Evolutionary conservation across 2,329 filamentous ascomycete genomes (phyloP).

Genomic region (Xenosphaeropsis pyriputrescens): DNA sequence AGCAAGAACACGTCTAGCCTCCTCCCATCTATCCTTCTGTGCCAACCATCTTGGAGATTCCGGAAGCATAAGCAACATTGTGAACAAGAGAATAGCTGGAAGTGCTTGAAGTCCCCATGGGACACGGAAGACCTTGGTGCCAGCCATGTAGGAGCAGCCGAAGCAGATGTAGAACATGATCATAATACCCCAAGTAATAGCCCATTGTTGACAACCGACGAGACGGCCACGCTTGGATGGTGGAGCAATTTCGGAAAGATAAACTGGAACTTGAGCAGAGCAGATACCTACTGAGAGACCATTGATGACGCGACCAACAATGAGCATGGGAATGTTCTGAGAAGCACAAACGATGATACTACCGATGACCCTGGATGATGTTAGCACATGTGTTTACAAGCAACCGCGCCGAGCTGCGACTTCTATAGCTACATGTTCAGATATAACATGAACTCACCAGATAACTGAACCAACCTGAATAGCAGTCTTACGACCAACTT

Average conservation of each 20-base stretch:
- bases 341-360: conserved; percentile 43
- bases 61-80: conserved; percentile 44
- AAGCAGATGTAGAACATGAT: conserved; percentile 59
- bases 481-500: conserved; percentile 30
- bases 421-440: background rate
- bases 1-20: conserved; percentile 22
- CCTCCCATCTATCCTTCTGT: conserved; percentile 44
- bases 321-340: conserved; percentile 38
- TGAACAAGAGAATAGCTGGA: conserved; percentile 39
- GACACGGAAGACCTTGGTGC: conserved; percentile 42
- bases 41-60: conserved; percentile 51
- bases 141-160: conserved; percentile 45
- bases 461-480: conserved; percentile 31
- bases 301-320: conserved; percentile 42
- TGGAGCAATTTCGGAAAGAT: conserved; percentile 51
- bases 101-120: conserved; percentile 52
- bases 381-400: conserved; percentile 9
- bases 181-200: conserved; percentile 57
- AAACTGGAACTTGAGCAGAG: conserved; percentile 53
- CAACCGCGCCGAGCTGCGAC: conserved; percentile 3
- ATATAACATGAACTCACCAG: conserved; percentile 18
- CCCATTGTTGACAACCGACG: conserved; percentile 57
- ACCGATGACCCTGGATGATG: conserved; percentile 34
- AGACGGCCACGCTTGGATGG: conserved; percentile 44
- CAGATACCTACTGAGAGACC: conserved; percentile 52